Percentiles rank a stretch among this genome's conserved stretches.
These are phyloP conservation scores for Colletotrichum brevisporum DNA, from an alignment of 2,329 filamentous ascomycete species.

Conservation along the genomic window DNA sequence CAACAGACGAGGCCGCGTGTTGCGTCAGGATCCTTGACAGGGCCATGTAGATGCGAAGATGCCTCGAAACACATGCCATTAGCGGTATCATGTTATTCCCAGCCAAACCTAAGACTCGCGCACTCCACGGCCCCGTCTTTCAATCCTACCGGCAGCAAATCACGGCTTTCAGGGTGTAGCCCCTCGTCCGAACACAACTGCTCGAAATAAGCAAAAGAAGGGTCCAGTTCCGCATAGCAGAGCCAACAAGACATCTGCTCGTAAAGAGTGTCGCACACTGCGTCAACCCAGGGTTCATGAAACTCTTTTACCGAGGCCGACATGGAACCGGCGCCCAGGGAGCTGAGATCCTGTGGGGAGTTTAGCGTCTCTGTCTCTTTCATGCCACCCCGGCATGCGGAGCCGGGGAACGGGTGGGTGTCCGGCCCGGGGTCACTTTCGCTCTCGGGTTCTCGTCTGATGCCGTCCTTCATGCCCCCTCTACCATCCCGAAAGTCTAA, in stretches of 20 bases:
- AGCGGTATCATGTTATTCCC: too few relatives aligned
- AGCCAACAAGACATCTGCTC: background rate
- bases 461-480: slow-evolving; percentile 33
- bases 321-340: slow-evolving; percentile 11
- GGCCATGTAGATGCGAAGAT: background rate
- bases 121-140: background rate
- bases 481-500: slow-evolving; percentile 31
- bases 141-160: background rate
- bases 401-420: slow-evolving; percentile 5
- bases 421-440: slow-evolving; percentile 5
- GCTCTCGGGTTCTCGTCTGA: slow-evolving; percentile 26
- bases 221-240: background rate
- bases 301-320: slow-evolving; percentile 2
- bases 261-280: slow-evolving; percentile 13
- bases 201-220: background rate
- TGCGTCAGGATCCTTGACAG: background rate
- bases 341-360: slow-evolving; percentile 4
- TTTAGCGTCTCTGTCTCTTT: too few relatives aligned
- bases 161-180: slow-evolving; percentile 1
- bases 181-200: too few relatives aligned
- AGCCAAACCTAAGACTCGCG: background rate
- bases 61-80: background rate
- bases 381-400: background rate
- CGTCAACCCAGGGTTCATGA: slow-evolving; percentile 20
- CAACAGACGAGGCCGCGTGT: background rate